A percentile compares a stretch with the other conserved stretches of the same genome.
Conservation (phyloP, 768 basidiomycete genomes). For the Panaeolus cyanescens region DNA sequence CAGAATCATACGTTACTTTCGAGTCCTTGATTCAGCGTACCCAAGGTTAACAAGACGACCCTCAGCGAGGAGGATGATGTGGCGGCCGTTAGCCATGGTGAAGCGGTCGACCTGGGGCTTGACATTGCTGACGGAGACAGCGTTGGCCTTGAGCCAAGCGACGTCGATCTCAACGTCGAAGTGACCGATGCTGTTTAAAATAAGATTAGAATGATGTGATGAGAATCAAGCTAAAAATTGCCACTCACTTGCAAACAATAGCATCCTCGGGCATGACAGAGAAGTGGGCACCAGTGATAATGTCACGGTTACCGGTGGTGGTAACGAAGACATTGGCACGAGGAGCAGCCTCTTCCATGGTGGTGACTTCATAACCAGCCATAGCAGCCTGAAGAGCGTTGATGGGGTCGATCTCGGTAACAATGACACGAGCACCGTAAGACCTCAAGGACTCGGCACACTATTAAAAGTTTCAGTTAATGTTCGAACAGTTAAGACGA, state of each 20-base stretch:
- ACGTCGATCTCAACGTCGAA: constrained; percentile 94
- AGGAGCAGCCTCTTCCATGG: constrained; percentile 96
- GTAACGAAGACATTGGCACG: constrained; percentile 94
- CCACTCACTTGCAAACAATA: constrained; percentile 91
- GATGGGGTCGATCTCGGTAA: constrained; percentile 99
- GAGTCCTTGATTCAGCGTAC: constrained; percentile 39
- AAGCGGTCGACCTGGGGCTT: constrained; percentile 99
- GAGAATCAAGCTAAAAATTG: background rate
- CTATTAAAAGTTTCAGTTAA: constrained; percentile 36
- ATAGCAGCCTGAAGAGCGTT: constrained; percentile 99
- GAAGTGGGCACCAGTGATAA: constrained; percentile 93
- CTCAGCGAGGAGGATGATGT: constrained; percentile 96
- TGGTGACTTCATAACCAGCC: constrained; percentile 98
- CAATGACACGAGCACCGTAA: constrained; percentile 95
- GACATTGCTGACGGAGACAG: constrained; percentile 80
- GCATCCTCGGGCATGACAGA: constrained; percentile 95
- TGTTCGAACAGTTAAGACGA: background rate
- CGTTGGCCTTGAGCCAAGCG: constrained; percentile 96
- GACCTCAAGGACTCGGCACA: constrained; percentile 96
- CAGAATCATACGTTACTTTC: background rate
- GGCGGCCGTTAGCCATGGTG: constrained; percentile 90
- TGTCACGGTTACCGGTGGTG: constrained; percentile 98
- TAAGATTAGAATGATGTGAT: constrained; percentile 2
- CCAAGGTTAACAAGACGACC: constrained; percentile 99
- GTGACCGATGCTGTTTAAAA: constrained; percentile 68